phyloP scores from a whole-genome alignment of 805 yeast species.

The Zygotorulaspora sp. region DNA sequence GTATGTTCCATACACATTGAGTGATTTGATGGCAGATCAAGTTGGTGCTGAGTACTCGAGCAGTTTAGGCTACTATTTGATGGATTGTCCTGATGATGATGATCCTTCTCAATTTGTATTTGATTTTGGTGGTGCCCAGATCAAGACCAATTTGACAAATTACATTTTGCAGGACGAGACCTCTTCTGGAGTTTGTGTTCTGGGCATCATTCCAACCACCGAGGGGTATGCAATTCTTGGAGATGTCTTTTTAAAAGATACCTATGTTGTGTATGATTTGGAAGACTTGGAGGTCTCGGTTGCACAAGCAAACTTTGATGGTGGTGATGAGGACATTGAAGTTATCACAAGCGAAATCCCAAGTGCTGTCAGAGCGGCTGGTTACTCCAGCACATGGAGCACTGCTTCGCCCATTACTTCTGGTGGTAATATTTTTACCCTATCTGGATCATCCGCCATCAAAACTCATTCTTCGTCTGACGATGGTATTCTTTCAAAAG shows the following conservation, averaged over 20 bases:
- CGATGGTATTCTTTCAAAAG: slow-evolving; percentile 2
- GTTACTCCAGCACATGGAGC: slow-evolving; percentile 44
- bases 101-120: slow-evolving; percentile 39
- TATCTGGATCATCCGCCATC: slow-evolving; percentile 2
- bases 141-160: slow-evolving; percentile 44
- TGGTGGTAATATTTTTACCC: slow-evolving; percentile 30
- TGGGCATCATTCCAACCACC: slow-evolving; percentile 38
- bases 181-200: slow-evolving; percentile 37
- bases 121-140: slow-evolving; percentile 56
- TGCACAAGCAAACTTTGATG: slow-evolving; percentile 42
- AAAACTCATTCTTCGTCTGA: too few relatives aligned
- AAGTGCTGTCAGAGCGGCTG: slow-evolving; percentile 44
- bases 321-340: slow-evolving; percentile 20
- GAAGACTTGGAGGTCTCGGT: slow-evolving; percentile 54
- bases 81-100: slow-evolving; percentile 40
- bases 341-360: slow-evolving; percentile 38
- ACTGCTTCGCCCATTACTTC: slow-evolving; percentile 21
- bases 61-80: slow-evolving; percentile 42
- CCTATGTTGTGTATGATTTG: slow-evolving; percentile 63
- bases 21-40: slow-evolving; percentile 35
- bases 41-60: slow-evolving; percentile 44
- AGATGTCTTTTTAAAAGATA: slow-evolving; percentile 52
- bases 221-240: slow-evolving; percentile 43
- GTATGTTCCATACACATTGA: slow-evolving; percentile 41
- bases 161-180: slow-evolving; percentile 26